Percentiles rank a stretch among this genome's conserved stretches.
Conservation (phyloP, 1,284 basidiomycete species). For the Tilletia setariae region DNA sequence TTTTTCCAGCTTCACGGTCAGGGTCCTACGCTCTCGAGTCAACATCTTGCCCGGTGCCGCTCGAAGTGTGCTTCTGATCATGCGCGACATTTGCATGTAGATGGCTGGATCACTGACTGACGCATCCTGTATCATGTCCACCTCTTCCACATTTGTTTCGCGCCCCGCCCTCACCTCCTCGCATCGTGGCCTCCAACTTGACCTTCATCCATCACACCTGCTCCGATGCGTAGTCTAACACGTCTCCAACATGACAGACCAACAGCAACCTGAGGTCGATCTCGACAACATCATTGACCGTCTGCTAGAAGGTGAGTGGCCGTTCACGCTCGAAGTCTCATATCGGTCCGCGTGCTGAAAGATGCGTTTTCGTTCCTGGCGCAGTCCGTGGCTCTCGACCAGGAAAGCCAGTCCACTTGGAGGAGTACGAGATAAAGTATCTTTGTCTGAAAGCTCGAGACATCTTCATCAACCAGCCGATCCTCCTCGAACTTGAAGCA, state of each 20-base stretch:
- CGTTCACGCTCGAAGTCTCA: background rate
- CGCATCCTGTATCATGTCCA: background rate
- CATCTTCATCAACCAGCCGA: conserved; percentile 94
- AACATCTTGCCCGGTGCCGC: too few relatives aligned
- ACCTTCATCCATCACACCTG: background rate
- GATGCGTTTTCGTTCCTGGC: background rate
- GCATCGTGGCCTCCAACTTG: background rate
- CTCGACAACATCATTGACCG: conserved; percentile 54
- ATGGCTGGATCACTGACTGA: background rate
- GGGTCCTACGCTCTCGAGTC: too few relatives aligned
- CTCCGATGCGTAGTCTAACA: background rate
- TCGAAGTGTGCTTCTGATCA: too few relatives aligned
- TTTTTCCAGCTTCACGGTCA: too few relatives aligned
- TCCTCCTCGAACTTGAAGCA: conserved; percentile 86
- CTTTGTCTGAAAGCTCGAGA: conserved; percentile 90
- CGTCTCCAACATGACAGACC: conserved; percentile 41
- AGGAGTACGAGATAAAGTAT: conserved; percentile 94
- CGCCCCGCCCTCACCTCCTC: background rate
- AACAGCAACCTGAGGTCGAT: conserved; percentile 49
- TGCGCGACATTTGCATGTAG: too few relatives aligned
- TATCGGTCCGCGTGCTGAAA: background rate
- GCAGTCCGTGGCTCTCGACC: conserved; percentile 85
- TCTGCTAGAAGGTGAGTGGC: conserved; percentile 43
- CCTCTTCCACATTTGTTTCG: background rate
- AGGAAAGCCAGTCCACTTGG: conserved; percentile 86